Percentiles rank a stretch among this genome's conserved stretches.
Evolutionary conservation across 2,329 filamentous ascomycete genomes (phyloP).

Genomic region (Aspergillus terreus): DNA sequence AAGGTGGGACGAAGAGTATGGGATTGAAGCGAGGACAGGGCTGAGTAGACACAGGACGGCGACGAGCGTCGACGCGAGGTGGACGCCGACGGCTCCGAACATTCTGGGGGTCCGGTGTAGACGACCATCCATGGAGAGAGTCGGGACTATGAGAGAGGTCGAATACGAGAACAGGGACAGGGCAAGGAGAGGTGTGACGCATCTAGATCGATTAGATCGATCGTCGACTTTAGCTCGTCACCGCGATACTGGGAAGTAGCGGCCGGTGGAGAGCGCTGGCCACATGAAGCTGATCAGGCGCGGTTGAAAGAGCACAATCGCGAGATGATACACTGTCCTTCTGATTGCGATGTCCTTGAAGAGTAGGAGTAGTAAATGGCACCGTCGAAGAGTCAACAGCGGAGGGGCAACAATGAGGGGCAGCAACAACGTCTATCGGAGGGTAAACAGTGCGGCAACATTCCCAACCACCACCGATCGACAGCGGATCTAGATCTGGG

Average conservation of each 20-base stretch:
- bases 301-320: not conserved
- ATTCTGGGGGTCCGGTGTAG: conserved; percentile 9
- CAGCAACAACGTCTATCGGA: too few species aligned
- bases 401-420: too few species aligned
- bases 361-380: not conserved
- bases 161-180: conserved; percentile 1
- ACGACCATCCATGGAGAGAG: conserved; percentile 16
- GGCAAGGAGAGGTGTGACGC: conserved; percentile 8
- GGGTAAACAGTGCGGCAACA: conserved; percentile 12
- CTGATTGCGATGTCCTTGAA: not conserved
- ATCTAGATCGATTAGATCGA: conserved; percentile 14
- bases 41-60: conserved; percentile 20
- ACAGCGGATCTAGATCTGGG: not conserved
- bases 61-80: conserved; percentile 10
- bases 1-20: conserved; percentile 74
- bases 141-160: conserved; percentile 4
- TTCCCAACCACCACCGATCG: conserved; percentile 5
- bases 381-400: not conserved
- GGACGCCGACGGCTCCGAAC: conserved; percentile 10
- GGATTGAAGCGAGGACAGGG: conserved; percentile 47
- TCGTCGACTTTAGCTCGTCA: conserved; percentile 12
- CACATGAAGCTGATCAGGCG: conserved; percentile 7
- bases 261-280: conserved; percentile 4
- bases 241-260: conserved; percentile 11
- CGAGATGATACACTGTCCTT: not conserved